phyloP scores from a whole-genome alignment of 2,329 filamentous ascomycete species.

The Drechslera avenae region DNA sequence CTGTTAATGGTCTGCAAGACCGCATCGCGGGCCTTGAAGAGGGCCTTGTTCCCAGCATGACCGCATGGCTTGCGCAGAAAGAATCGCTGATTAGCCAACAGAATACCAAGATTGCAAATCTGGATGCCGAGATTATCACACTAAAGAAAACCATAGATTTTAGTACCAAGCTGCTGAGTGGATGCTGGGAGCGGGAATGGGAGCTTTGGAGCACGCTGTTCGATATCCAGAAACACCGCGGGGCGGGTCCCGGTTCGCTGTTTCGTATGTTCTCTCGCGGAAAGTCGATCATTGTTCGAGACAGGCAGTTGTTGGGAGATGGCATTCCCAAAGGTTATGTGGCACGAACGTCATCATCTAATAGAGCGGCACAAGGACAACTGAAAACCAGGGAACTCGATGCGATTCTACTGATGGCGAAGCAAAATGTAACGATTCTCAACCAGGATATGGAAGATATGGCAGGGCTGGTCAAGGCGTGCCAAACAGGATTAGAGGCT shows the following conservation, averaged over 20 bases:
- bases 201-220: slow-evolving; percentile 17
- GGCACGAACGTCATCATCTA: not conserved
- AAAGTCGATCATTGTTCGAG: not conserved
- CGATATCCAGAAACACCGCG: slow-evolving; percentile 8
- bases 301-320: not conserved
- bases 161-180: slow-evolving; percentile 7
- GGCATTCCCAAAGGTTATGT: not conserved
- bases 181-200: slow-evolving; percentile 25
- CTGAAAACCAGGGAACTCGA: slow-evolving; percentile 19
- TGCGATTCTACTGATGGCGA: slow-evolving; percentile 13
- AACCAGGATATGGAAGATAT: slow-evolving; percentile 29
- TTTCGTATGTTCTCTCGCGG: not conserved
- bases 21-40: slow-evolving; percentile 20
- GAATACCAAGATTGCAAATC: not conserved
- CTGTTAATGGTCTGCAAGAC: slow-evolving; percentile 15
- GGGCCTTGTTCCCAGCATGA: slow-evolving; percentile 17
- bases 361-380: not conserved
- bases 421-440: slow-evolving; percentile 25
- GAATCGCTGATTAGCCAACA: slow-evolving; percentile 1
- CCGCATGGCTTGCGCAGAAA: slow-evolving; percentile 12
- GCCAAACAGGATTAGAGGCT: not conserved
- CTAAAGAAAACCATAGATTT: slow-evolving; percentile 15
- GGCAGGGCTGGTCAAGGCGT: slow-evolving; percentile 14
- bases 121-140: slow-evolving; percentile 5
- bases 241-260: not conserved